Percentiles rank a stretch among this genome's conserved stretches.
These are phyloP conservation scores for Suhomyces vadensis DNA, from an alignment of 805 yeast species.

Conservation along the genomic window DNA sequence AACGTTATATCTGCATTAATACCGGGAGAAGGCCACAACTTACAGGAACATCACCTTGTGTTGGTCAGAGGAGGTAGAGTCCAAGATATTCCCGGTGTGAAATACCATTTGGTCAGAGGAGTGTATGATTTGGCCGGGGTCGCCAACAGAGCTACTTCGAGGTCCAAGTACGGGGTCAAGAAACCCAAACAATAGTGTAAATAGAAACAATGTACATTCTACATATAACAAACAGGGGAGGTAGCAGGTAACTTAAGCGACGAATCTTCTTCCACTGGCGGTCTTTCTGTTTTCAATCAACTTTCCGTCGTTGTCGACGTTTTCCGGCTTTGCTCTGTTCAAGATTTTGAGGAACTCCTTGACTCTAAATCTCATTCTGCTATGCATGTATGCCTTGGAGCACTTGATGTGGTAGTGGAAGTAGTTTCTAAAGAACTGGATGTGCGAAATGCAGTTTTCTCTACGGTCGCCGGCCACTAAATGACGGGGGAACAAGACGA, in stretches of 20 bases:
- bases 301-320: constrained; percentile 65
- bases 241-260: constrained; percentile 13
- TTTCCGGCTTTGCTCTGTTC: constrained; percentile 96
- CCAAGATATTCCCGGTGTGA: constrained; percentile 98
- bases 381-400: constrained; percentile 96
- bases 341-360: constrained; percentile 91
- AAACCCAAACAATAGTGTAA: constrained; percentile 50
- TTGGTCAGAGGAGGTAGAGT: constrained; percentile 97
- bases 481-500: constrained; percentile 83
- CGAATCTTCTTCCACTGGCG: constrained; percentile 71
- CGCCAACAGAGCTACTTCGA: constrained; percentile 83
- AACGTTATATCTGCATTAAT: constrained; percentile 87
- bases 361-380: constrained; percentile 96
- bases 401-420: constrained; percentile 99
- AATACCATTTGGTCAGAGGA: constrained; percentile 91
- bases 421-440: constrained; percentile 90
- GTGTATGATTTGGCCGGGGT: constrained; percentile 92
- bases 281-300: constrained; percentile 56
- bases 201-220: background rate
- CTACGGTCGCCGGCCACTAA: constrained; percentile 60
- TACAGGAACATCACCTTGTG: constrained; percentile 97
- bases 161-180: constrained; percentile 94
- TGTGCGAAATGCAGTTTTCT: constrained; percentile 87
- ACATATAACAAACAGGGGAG: background rate
- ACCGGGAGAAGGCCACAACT: constrained; percentile 98